phyloP scores from a whole-genome alignment of 805 yeast genomes.

The Pichia californica region DNA sequence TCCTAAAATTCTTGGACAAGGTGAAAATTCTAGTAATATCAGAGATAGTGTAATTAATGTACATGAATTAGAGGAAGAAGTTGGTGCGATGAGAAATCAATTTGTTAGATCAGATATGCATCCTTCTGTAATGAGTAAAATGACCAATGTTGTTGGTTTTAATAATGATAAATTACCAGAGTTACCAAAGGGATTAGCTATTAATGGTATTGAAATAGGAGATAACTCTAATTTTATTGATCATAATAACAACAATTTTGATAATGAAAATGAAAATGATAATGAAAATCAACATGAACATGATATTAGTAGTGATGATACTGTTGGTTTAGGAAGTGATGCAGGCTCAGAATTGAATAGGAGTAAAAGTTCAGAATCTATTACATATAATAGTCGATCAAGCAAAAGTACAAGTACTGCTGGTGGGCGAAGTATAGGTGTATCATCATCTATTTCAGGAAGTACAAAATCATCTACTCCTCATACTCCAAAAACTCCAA shows the following conservation, averaged over 20 bases:
- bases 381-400: not conserved
- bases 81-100: constrained; percentile 16
- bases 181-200: not conserved
- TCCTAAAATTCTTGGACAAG: not conserved
- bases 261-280: not conserved
- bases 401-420: not conserved
- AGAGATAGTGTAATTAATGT: constrained; percentile 2
- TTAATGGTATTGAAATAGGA: not conserved
- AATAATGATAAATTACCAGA: constrained; percentile 16
- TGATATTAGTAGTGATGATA: not conserved
- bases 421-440: not conserved
- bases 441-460: not conserved
- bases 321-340: not conserved
- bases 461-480: not conserved
- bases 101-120: constrained; percentile 18
- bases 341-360: not conserved
- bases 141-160: constrained; percentile 6
- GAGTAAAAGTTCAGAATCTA: not conserved
- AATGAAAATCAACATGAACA: not conserved
- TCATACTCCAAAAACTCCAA: not conserved
- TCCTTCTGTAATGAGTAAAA: constrained; percentile 6
- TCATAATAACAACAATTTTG: no score
- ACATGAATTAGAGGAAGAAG: constrained; percentile 6
- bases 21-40: not conserved
- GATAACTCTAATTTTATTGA: no score